phyloP scores from a whole-genome alignment of 1,284 basidiomycete species.

The Moesziomyces sp. region DNA sequence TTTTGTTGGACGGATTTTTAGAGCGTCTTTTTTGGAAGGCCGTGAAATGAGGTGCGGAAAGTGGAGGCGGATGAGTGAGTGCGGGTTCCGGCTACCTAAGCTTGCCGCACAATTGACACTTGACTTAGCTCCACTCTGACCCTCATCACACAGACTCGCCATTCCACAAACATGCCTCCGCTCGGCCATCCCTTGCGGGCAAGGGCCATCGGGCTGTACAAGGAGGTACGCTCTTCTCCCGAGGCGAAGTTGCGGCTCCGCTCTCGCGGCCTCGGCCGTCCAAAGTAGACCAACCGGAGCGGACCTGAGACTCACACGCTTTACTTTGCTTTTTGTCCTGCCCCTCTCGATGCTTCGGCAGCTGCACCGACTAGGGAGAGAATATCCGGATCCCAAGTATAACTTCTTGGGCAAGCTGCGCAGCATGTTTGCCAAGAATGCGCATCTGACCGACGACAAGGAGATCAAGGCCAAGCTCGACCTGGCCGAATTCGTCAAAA shows the following conservation, averaged over 20 bases:
- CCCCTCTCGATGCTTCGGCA: neutral
- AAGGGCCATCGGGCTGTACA: slow-evolving; percentile 63
- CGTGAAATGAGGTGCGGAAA: too few relatives aligned
- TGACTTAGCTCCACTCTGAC: neutral
- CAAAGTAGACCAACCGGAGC: too few relatives aligned
- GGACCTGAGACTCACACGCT: too few relatives aligned
- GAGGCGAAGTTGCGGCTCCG: neutral
- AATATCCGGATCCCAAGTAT: slow-evolving; percentile 66
- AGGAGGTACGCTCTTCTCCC: slow-evolving; percentile 39
- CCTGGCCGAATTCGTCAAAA: slow-evolving; percentile 61
- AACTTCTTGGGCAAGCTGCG: slow-evolving; percentile 64
- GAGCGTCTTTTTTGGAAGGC: neutral
- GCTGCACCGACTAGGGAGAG: slow-evolving; percentile 65
- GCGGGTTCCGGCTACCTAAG: too few relatives aligned
- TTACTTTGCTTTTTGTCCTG: too few relatives aligned
- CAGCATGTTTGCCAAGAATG: slow-evolving; percentile 56
- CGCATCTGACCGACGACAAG: slow-evolving; percentile 59
- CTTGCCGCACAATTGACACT: neutral
- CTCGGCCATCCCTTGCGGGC: slow-evolving; percentile 61
- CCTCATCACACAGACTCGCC: neutral
- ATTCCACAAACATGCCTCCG: slow-evolving; percentile 53
- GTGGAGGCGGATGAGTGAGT: too few relatives aligned
- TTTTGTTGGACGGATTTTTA: neutral
- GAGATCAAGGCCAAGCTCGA: slow-evolving; percentile 59
- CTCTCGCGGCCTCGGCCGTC: neutral